Percentiles rank a stretch among this genome's conserved stretches.
phyloP scores from a whole-genome alignment of 2,329 filamentous ascomycete species.

The Trichoderma aggressivum region DNA sequence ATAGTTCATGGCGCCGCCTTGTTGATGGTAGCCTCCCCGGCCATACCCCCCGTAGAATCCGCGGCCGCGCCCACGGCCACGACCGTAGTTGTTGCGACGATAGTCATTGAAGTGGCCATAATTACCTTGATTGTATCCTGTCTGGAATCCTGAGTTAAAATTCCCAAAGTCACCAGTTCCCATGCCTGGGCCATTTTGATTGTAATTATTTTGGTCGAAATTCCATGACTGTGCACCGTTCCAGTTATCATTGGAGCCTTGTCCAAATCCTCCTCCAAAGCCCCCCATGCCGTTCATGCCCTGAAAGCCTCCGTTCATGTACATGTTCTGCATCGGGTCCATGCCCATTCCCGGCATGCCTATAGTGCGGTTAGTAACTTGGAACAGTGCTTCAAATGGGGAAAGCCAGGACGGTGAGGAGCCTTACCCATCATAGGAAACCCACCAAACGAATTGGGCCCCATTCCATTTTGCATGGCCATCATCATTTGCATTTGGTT shows the following conservation, averaged over 20 bases:
- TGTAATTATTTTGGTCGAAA: conserved; percentile 86
- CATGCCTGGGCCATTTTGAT: conserved; percentile 79
- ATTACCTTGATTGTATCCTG: conserved; percentile 80
- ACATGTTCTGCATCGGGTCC: conserved; percentile 75
- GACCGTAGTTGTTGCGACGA: conserved; percentile 63
- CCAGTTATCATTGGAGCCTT: conserved; percentile 73
- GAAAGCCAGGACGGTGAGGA: background rate
- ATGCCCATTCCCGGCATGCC: conserved; percentile 82
- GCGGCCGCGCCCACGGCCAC: conserved; percentile 63
- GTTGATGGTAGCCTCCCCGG: conserved; percentile 49
- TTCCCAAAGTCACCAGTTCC: conserved; percentile 76
- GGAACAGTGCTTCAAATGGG: background rate
- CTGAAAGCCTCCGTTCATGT: conserved; percentile 77
- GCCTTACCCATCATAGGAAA: conserved; percentile 85
- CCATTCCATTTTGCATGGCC: conserved; percentile 69
- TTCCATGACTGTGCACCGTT: conserved; percentile 79
- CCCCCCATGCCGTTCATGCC: conserved; percentile 76
- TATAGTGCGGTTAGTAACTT: conserved; percentile 36
- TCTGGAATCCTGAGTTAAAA: conserved; percentile 73
- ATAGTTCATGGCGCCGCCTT: conserved; percentile 41
- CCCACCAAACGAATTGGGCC: conserved; percentile 50
- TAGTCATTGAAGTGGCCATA: conserved; percentile 82
- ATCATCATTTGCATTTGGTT: conserved; percentile 80
- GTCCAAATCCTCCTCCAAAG: conserved; percentile 59
- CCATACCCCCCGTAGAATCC: conserved; percentile 56